Evolutionary conservation across 306 rosid species (phyloP).

Genomic region (Fragaria vesca): DNA sequence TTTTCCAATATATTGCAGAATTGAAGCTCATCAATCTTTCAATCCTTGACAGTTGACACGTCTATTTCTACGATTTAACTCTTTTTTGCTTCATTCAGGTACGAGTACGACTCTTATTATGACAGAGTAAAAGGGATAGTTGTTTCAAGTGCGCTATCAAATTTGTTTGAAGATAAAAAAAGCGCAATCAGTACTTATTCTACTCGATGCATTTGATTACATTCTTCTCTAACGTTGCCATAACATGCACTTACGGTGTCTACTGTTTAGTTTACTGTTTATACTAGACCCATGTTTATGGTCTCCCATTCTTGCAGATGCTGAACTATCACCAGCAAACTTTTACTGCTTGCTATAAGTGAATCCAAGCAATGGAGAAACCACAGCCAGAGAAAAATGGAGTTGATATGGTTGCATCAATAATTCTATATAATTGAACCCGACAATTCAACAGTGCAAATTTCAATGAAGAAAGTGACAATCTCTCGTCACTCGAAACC

Average conservation of each 20-base stretch:
- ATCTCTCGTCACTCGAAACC: conserved; percentile 6
- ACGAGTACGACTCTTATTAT: neutral
- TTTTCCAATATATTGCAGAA: neutral
- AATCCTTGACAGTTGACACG: conserved; percentile 4
- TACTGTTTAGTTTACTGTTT: no score
- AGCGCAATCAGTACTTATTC: neutral
- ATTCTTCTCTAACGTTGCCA: neutral
- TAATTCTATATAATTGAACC: conserved; percentile 10
- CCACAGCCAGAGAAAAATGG: neutral
- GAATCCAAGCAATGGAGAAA: neutral
- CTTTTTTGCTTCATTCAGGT: neutral
- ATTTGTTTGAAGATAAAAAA: neutral
- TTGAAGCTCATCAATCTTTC: neutral
- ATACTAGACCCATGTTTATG: no score
- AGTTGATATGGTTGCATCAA: conserved; percentile 16
- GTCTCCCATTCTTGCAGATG: neutral
- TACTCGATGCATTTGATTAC: neutral
- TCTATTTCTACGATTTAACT: neutral
- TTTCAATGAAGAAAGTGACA: conserved; percentile 22
- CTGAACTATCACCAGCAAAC: neutral
- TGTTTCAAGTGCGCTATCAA: neutral
- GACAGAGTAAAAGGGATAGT: neutral
- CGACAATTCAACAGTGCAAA: conserved; percentile 25
- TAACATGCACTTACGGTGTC: no score
- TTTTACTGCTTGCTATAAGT: neutral